phyloP scores from a whole-genome alignment of 257 asterid species.

The Solanum chiquidenum region DNA sequence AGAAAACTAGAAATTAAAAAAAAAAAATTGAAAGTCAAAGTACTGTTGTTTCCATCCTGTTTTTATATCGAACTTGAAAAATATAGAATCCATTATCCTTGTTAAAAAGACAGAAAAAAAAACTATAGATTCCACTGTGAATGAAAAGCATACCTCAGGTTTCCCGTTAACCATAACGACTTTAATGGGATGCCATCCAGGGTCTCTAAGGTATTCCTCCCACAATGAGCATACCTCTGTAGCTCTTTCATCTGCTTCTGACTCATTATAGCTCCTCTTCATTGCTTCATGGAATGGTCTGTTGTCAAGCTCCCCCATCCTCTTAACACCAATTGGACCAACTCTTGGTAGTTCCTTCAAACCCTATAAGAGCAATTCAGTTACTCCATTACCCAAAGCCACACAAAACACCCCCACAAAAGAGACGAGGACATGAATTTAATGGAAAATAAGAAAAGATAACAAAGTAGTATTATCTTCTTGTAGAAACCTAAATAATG shows the following conservation, averaged over 20 bases:
- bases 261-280: conserved; percentile 49
- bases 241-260: conserved; percentile 77
- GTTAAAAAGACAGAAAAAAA: background rate
- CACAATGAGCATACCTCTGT: conserved; percentile 72
- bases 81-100: background rate
- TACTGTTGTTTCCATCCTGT: background rate
- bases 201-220: conserved; percentile 92
- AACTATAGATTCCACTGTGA: background rate
- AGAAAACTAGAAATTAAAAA: background rate
- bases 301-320: conserved; percentile 86
- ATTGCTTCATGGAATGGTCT: conserved; percentile 68
- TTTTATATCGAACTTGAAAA: background rate
- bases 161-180: conserved; percentile 43
- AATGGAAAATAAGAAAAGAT: background rate
- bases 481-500: background rate
- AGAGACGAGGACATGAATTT: background rate
- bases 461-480: background rate
- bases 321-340: conserved; percentile 51
- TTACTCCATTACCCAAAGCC: conserved; percentile 4
- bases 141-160: conserved; percentile 37
- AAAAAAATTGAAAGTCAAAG: background rate
- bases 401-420: background rate
- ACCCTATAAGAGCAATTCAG: conserved; percentile 37
- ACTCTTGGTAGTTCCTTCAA: conserved; percentile 44
- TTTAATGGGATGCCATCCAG: conserved; percentile 85